Conservation (phyloP, 768 basidiomycete species). For the Nevesoporus exiguus region DNA sequence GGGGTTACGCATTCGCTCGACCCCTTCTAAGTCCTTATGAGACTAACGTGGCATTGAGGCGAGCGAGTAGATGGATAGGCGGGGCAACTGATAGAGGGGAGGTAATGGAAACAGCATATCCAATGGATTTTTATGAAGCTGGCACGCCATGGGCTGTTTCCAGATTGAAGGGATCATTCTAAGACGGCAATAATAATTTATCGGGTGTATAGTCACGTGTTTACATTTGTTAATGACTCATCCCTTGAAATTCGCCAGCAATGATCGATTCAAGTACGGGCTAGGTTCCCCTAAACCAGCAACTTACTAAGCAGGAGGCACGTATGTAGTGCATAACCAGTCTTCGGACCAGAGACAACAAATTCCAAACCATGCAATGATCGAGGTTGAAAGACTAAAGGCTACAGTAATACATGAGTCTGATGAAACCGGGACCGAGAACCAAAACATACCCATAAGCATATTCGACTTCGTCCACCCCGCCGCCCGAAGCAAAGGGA, state of each 20-base stretch:
- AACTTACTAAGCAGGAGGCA: background rate
- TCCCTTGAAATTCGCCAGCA: background rate
- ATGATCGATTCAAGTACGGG: too few species aligned
- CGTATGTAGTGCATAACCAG: background rate
- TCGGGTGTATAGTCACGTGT: background rate
- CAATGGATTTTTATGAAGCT: conserved; percentile 95
- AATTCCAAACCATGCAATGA: background rate
- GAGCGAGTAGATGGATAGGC: conserved; percentile 64
- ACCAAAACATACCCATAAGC: conserved; percentile 66
- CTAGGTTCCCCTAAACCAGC: background rate
- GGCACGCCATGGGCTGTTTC: conserved; percentile 75
- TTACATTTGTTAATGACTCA: background rate
- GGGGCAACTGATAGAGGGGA: conserved; percentile 22
- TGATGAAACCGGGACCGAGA: background rate
- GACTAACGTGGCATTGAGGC: conserved; percentile 74
- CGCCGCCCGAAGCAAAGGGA: conserved; percentile 75
- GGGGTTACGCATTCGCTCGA: conserved; percentile 93
- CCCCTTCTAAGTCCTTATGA: conserved; percentile 94
- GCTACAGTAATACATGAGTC: conserved; percentile 18
- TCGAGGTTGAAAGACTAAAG: conserved; percentile 12
- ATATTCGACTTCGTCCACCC: conserved; percentile 89
- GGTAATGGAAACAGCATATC: conserved; percentile 49
- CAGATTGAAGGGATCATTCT: conserved; percentile 52
- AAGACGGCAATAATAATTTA: background rate
- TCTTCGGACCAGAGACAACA: background rate